Conservation (phyloP, 257 asterid genomes). For the Prunella vulgaris region DNA sequence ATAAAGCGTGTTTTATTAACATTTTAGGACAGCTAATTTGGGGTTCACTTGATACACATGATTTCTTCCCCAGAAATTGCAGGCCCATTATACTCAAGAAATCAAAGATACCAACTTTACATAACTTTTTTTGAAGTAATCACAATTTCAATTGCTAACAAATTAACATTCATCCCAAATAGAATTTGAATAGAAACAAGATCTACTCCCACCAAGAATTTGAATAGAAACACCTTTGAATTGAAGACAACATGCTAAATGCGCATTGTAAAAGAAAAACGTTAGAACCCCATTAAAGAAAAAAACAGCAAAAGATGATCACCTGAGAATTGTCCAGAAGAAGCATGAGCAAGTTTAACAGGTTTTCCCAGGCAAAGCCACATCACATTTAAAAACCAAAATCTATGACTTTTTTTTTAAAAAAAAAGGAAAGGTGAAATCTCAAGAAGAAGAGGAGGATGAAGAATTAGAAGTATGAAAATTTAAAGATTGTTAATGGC, state of each 20-base stretch:
- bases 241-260: not conserved
- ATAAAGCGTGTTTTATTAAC: no score
- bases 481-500: slow-evolving; percentile 25
- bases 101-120: not conserved
- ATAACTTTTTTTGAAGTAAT: not conserved
- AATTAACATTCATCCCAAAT: not conserved
- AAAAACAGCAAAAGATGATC: not conserved
- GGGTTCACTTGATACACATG: no score
- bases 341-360: slow-evolving; percentile 76
- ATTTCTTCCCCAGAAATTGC: not conserved
- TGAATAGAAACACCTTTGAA: not conserved
- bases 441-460: not conserved
- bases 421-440: not conserved
- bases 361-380: slow-evolving; percentile 71
- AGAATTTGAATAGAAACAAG: not conserved
- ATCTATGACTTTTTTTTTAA: not conserved
- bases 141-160: not conserved
- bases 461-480: slow-evolving; percentile 10
- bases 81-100: not conserved
- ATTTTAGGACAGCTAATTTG: no score
- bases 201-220: no score
- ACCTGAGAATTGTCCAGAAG: slow-evolving; percentile 75
- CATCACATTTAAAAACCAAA: slow-evolving; percentile 30
- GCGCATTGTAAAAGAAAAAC: not conserved
- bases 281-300: no score